Percentiles rank a stretch among this genome's conserved stretches.
phyloP scores from a whole-genome alignment of 2,329 filamentous ascomycete species.

The Pseudopyrenochaeta lycopersici region DNA sequence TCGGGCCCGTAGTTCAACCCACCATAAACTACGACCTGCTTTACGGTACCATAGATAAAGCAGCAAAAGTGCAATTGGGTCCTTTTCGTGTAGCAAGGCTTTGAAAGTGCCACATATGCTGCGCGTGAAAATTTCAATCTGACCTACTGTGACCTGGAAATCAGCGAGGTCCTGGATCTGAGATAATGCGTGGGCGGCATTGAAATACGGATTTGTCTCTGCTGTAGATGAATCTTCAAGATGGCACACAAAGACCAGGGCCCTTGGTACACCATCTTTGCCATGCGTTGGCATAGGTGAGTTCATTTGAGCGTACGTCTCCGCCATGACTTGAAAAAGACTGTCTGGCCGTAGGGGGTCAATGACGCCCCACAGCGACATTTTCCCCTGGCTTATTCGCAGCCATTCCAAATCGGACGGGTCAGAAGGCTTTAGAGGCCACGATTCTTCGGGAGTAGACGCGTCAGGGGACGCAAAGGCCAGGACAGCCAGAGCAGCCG shows the following conservation, averaged over 20 bases:
- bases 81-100: neutral
- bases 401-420: neutral
- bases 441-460: neutral
- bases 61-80: neutral
- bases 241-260: neutral
- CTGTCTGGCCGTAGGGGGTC: neutral
- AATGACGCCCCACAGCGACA: neutral
- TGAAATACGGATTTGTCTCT: slow-evolving; percentile 1
- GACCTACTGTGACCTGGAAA: neutral
- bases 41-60: slow-evolving; percentile 1
- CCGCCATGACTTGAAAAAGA: neutral
- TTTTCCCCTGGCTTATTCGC: slow-evolving; percentile 1
- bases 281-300: neutral
- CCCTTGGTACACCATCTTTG: neutral
- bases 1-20: neutral
- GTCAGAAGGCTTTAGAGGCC: neutral
- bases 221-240: neutral
- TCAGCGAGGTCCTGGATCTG: neutral
- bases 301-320: neutral
- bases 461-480: slow-evolving; percentile 1
- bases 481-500: slow-evolving; percentile 2
- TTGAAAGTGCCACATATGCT: slow-evolving; percentile 1
- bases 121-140: neutral
- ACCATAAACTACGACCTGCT: neutral
- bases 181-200: neutral